These are phyloP conservation scores for Dimocarpus longan DNA, from an alignment of 345 rosid genomes.

Conservation along the genomic window DNA sequence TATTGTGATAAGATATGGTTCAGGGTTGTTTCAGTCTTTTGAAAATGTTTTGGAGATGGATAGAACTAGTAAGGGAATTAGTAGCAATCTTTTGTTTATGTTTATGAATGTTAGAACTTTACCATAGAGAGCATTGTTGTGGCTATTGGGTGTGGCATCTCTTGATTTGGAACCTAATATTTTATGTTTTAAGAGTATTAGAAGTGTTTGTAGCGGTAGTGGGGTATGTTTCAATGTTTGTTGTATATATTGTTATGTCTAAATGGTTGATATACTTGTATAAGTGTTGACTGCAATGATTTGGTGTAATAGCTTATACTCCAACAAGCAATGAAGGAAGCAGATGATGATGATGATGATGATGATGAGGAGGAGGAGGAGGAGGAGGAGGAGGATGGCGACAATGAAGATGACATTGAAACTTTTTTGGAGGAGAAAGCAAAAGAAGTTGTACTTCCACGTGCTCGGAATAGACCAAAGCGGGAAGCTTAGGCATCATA, in stretches of 20 bases:
- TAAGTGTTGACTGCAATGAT: background rate
- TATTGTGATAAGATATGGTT: background rate
- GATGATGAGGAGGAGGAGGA: conserved; percentile 39
- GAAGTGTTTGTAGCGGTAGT: background rate
- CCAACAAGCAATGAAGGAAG: conserved; percentile 61
- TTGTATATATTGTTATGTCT: no score
- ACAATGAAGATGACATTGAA: conserved; percentile 34
- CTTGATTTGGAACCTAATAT: no score
- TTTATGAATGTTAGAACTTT: background rate
- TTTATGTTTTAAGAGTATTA: no score
- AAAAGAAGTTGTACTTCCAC: conserved; percentile 53
- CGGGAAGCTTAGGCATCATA: conserved; percentile 44
- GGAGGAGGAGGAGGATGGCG: conserved; percentile 27
- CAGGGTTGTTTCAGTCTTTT: no score
- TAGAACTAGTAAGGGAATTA: no score
- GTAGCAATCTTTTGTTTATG: background rate
- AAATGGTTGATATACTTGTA: background rate
- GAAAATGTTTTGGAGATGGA: no score
- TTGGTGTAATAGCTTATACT: conserved; percentile 52
- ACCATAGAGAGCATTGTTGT: background rate
- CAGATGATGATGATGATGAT: no score
- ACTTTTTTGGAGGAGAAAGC: conserved; percentile 40
- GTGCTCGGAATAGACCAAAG: conserved; percentile 75
- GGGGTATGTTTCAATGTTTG: background rate
- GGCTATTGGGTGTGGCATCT: background rate